Base-by-base conservation (phyloP, 2,329 filamentous ascomycete species). In the Biscogniauxia sp. region DNA sequence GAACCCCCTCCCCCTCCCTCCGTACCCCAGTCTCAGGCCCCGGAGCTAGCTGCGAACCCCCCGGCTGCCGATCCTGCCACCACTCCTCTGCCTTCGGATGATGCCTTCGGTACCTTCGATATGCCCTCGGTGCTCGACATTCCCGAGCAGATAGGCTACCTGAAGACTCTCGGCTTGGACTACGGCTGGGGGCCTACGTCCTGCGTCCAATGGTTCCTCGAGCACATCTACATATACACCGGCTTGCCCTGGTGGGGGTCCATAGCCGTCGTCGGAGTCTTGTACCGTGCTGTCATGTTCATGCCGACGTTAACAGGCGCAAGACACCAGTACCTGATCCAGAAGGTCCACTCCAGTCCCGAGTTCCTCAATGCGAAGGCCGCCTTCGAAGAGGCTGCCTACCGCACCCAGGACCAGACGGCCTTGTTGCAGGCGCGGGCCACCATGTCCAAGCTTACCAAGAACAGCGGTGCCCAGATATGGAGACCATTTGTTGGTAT, bases 211-310 rank as follows among this genome's bases (percentile, higher is more conserved):
- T 93, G 84, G 82, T 20, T 85, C 2, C 78, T 98, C 11, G 95
- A 99, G 79, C 87, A 94, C 72, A 73, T 96, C 50, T 92, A 99
- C 76, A 80, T 97, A 63, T 88, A 83, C 68, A 78, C 75, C 1
- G 92, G 89, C 41, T 76, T 92, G 58, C 91, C 92, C 13, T 98
- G 95, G 95, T 93, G 91, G 82, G 87, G 80, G 1, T 86, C 90
- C 61, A 90, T 97, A 68, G 75, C 88, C 52, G 75, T 82, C 4
- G 84, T 88, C 0, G 88, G 89, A 37, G 37, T 93, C 1, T 61
- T 86, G 6, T 77, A 93, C 62, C 91, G 94, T 63, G 61, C 82
- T 8, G 71, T 79, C 54, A 80, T 95, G 66, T 80, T 94, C 69
- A 86, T 88, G 62, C 84, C 91, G 15, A 86, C 86, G 66, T 72